phyloP scores from a whole-genome alignment of 495 filamentous ascomycete genomes.

The Cenococcum geophilum region DNA sequence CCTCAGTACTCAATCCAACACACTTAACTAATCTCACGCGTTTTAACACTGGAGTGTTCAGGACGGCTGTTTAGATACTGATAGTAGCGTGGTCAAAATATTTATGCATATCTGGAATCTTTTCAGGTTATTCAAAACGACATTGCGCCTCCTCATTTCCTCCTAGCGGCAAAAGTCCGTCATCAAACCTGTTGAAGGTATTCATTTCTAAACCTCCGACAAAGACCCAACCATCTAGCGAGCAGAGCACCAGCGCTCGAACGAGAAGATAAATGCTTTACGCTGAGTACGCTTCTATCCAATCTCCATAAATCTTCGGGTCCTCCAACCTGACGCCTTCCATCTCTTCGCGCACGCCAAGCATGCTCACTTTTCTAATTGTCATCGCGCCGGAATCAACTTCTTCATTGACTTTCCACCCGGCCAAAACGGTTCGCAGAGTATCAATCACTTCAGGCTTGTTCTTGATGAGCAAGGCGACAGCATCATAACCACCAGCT shows the following conservation, averaged over 20 bases:
- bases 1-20: too few relatives aligned
- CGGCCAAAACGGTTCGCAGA: constrained; percentile 55
- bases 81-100: too few relatives aligned
- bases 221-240: too few relatives aligned
- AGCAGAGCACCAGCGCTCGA: background rate
- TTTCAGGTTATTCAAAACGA: too few relatives aligned
- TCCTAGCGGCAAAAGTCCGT: too few relatives aligned
- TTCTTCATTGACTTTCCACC: constrained; percentile 52
- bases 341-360: constrained; percentile 81
- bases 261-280: background rate
- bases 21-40: too few relatives aligned
- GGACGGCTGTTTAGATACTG: too few relatives aligned
- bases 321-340: constrained; percentile 71
- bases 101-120: too few relatives aligned
- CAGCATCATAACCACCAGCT: constrained; percentile 89
- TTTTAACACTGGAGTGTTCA: too few relatives aligned
- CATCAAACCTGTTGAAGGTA: constrained; percentile 4
- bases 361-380: constrained; percentile 65
- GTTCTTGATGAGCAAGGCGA: constrained; percentile 73
- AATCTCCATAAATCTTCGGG: constrained; percentile 54
- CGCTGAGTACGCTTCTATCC: constrained; percentile 40
- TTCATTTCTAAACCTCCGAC: background rate
- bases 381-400: constrained; percentile 51
- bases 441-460: constrained; percentile 57
- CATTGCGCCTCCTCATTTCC: too few relatives aligned